Percentiles rank a stretch among this genome's conserved stretches.
Conservation (phyloP, 73 alveolate genomes). For the Symbiodinium natans region DNA sequence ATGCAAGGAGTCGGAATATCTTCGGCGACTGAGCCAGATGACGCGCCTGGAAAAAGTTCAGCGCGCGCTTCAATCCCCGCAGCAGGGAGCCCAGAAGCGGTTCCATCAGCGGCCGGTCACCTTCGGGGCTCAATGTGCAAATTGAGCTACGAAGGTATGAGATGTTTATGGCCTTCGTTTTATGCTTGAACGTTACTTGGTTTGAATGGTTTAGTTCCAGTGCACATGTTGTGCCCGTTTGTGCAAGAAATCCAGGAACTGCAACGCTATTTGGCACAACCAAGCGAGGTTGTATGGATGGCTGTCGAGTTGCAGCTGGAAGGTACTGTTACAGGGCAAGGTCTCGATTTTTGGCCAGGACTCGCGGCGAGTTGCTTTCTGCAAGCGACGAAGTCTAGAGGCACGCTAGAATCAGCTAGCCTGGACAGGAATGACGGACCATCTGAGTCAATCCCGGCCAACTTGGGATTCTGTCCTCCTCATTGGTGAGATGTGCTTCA, state of each 20-base stretch:
- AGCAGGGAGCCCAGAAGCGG: neutral
- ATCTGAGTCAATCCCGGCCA: neutral
- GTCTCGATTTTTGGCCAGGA: neutral
- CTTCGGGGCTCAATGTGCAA: too few relatives aligned
- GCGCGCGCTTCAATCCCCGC: neutral
- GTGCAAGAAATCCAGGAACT: too few relatives aligned
- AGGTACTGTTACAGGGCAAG: neutral
- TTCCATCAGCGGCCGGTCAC: too few relatives aligned
- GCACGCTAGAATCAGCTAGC: too few relatives aligned
- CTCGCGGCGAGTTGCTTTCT: too few relatives aligned
- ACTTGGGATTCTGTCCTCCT: neutral
- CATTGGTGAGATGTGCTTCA: neutral
- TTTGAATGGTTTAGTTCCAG: too few relatives aligned
- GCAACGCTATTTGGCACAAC: too few relatives aligned
- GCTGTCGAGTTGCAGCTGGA: slow-evolving; percentile 5
- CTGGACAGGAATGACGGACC: too few relatives aligned
- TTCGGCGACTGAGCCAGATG: neutral
- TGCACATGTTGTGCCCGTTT: too few relatives aligned
- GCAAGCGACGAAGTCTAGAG: too few relatives aligned
- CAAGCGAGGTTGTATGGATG: neutral
- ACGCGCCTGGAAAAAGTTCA: neutral
- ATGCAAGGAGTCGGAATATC: neutral
- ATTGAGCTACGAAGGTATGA: neutral
- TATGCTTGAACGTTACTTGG: neutral
- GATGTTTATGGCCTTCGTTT: neutral